Evolutionary conservation across 306 rosid species (phyloP).

Genomic region (Amphicarpaea edgeworthii): DNA sequence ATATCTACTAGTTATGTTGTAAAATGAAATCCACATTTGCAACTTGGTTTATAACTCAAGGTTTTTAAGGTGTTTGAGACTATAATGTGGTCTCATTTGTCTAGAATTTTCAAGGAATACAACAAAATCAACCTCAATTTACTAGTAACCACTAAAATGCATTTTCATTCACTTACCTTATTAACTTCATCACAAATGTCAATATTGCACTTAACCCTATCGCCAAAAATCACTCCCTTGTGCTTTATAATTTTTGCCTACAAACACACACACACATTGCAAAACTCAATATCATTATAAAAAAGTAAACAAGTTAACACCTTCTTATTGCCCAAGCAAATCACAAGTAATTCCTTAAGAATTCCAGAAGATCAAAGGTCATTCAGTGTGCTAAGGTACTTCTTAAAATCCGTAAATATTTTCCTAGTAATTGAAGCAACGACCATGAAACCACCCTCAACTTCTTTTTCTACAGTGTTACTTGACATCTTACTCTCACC

Average conservation of each 20-base stretch:
- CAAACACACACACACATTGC: conserved; percentile 9
- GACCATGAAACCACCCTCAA: neutral
- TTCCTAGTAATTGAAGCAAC: conserved; percentile 32
- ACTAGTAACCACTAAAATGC: neutral
- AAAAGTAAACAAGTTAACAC: conserved; percentile 47
- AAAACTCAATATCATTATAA: neutral
- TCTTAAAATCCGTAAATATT: conserved; percentile 44
- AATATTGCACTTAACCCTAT: conserved; percentile 66
- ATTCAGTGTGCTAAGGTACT: conserved; percentile 62
- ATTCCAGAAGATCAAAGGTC: conserved; percentile 74
- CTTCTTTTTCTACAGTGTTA: neutral
- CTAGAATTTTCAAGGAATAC: neutral
- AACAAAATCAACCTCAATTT: neutral
- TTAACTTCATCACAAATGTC: conserved; percentile 58
- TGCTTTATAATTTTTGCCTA: conserved; percentile 60
- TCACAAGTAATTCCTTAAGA: conserved; percentile 74
- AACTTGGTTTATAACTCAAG: neutral
- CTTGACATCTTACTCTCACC: neutral
- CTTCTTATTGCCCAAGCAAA: conserved; percentile 62
- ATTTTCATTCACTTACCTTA: conserved; percentile 55
- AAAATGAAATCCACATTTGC: neutral
- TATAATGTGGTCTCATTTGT: neutral
- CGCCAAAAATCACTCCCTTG: conserved; percentile 65
- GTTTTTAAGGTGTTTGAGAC: neutral
- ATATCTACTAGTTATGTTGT: neutral